Percentiles rank a stretch among this genome's conserved stretches.
Conservation (phyloP, 2,329 filamentous ascomycete genomes). For the Exophiala bonariae region DNA sequence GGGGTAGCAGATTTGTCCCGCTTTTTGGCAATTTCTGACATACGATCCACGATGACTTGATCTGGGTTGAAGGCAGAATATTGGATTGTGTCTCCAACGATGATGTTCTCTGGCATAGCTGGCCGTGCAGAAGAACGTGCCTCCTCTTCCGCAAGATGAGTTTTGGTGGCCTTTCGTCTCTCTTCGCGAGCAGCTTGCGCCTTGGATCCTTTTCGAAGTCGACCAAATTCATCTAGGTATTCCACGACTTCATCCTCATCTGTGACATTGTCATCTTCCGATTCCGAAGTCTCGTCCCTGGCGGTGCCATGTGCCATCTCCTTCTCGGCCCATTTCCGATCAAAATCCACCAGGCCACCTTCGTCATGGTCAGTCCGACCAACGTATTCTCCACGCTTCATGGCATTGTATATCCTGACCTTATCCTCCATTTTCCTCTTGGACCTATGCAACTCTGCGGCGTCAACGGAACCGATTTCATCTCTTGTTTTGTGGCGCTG, state of each 20-base stretch:
- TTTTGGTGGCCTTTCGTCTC: slow-evolving; percentile 53
- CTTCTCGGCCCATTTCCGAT: slow-evolving; percentile 86
- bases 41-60: slow-evolving; percentile 61
- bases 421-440: slow-evolving; percentile 88
- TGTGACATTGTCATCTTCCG: slow-evolving; percentile 38
- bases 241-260: slow-evolving; percentile 69
- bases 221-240: slow-evolving; percentile 88
- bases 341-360: slow-evolving; percentile 79
- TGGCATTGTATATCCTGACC: slow-evolving; percentile 78
- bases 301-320: slow-evolving; percentile 47
- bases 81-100: slow-evolving; percentile 85
- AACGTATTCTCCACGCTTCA: slow-evolving; percentile 88
- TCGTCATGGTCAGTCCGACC: slow-evolving; percentile 34
- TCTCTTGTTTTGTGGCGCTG: slow-evolving; percentile 62
- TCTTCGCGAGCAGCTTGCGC: slow-evolving; percentile 67
- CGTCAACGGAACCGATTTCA: slow-evolving; percentile 63
- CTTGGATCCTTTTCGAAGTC: slow-evolving; percentile 71
- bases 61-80: slow-evolving; percentile 78
- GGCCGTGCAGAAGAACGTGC: slow-evolving; percentile 64
- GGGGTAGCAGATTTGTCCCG: slow-evolving; percentile 79
- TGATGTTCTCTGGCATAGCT: slow-evolving; percentile 66
- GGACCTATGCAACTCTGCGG: slow-evolving; percentile 61
- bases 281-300: slow-evolving; percentile 33
- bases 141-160: slow-evolving; percentile 60
- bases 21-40: slow-evolving; percentile 75